Evolutionary conservation across 1,284 basidiomycete species (phyloP).

Genomic region (Boletus sp.): DNA sequence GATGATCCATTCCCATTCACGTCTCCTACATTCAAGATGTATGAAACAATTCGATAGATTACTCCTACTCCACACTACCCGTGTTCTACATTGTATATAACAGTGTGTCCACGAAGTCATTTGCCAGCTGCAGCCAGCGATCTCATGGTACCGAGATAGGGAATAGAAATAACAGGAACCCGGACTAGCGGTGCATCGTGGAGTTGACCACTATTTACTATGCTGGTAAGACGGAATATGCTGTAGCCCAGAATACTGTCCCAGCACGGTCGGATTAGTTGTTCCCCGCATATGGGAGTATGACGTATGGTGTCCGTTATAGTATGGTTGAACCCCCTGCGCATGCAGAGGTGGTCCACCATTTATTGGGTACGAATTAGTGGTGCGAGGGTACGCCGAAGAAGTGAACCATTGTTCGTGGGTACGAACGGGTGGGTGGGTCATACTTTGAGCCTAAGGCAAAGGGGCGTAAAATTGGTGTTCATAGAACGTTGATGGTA

Average conservation of each 20-base stretch:
- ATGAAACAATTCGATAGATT: conserved; percentile 67
- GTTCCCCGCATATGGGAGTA: conserved; percentile 31
- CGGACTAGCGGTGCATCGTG: background rate
- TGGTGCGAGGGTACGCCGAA: conserved; percentile 26
- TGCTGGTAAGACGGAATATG: conserved; percentile 32
- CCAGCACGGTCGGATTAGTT: conserved; percentile 15
- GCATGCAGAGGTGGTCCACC: conserved; percentile 16
- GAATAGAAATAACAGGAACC: conserved; percentile 14
- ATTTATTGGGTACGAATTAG: conserved; percentile 21
- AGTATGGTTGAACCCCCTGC: conserved; percentile 30
- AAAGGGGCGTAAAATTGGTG: background rate
- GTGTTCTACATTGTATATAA: conserved; percentile 30
- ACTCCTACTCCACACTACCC: conserved; percentile 23
- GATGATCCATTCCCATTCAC: conserved; percentile 71
- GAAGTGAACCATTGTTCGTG: conserved; percentile 29
- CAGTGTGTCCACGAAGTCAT: conserved; percentile 14
- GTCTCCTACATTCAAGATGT: conserved; percentile 65
- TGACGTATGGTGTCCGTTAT: conserved; percentile 26
- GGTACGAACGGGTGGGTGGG: conserved; percentile 15
- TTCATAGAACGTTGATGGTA: background rate
- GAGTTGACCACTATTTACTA: conserved; percentile 21
- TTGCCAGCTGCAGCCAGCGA: background rate
- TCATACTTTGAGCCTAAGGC: conserved; percentile 18
- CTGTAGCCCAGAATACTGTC: conserved; percentile 30
- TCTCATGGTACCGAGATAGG: background rate